Percentiles rank a stretch among this genome's conserved stretches.
These are phyloP conservation scores for Bipolaris gigantea DNA, from an alignment of 2,329 filamentous ascomycete species.

Conservation along the genomic window DNA sequence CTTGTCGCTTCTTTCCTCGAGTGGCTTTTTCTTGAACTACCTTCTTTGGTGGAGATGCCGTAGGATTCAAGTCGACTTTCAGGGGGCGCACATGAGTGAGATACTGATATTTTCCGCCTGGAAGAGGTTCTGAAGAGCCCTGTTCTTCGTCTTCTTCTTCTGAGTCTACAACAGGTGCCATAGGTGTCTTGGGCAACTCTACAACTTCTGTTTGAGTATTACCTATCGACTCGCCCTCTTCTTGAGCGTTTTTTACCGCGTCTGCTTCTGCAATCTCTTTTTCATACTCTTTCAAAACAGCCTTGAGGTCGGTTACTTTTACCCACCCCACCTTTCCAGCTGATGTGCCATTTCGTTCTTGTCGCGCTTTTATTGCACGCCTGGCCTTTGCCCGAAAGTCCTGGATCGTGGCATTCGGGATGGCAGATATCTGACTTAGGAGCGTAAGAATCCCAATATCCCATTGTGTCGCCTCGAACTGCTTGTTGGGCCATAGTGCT, in stretches of 20 bases:
- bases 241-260: neutral
- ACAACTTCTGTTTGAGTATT: neutral
- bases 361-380: neutral
- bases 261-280: slow-evolving; percentile 1
- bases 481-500: slow-evolving; percentile 7
- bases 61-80: slow-evolving; percentile 6
- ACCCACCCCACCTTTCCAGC: neutral
- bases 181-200: slow-evolving; percentile 6
- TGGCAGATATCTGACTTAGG: slow-evolving; percentile 7
- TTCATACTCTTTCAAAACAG: slow-evolving; percentile 1
- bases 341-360: slow-evolving; percentile 1
- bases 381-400: slow-evolving; percentile 2
- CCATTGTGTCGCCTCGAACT: slow-evolving; percentile 3
- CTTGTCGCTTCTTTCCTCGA: slow-evolving; percentile 5
- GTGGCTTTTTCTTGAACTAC: neutral
- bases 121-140: slow-evolving; percentile 3
- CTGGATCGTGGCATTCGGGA: slow-evolving; percentile 2
- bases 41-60: slow-evolving; percentile 3
- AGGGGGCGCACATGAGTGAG: slow-evolving; percentile 3
- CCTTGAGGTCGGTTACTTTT: slow-evolving; percentile 3
- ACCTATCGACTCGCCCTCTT: neutral
- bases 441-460: slow-evolving; percentile 5
- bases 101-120: slow-evolving; percentile 10
- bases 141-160: slow-evolving; percentile 9
- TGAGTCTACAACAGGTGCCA: neutral